These are phyloP conservation scores for Sambucus nigra DNA, from an alignment of 129 eudicot species.

Conservation along the genomic window DNA sequence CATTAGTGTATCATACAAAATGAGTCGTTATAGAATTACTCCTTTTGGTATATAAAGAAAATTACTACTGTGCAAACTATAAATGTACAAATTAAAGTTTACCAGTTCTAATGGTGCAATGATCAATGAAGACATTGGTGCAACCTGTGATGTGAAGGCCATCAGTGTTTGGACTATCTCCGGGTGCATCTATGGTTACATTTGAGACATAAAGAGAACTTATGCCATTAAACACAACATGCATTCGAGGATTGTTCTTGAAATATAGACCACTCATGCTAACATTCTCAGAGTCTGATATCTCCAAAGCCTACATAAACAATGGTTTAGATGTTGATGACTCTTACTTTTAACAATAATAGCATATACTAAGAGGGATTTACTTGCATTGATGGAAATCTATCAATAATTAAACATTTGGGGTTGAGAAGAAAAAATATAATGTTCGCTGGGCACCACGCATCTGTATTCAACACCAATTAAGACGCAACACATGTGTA, in stretches of 20 bases:
- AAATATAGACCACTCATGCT: constrained; percentile 11
- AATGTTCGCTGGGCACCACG: no score
- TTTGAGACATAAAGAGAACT: neutral
- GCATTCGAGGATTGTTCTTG: constrained; percentile 27
- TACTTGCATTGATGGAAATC: no score
- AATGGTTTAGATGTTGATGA: neutral
- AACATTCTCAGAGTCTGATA: constrained; percentile 9
- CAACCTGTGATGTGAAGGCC: constrained; percentile 21
- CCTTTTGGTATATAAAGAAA: neutral
- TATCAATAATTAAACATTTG: neutral
- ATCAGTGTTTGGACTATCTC: constrained; percentile 32
- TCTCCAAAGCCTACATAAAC: constrained; percentile 14
- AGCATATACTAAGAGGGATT: no score
- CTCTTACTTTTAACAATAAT: neutral
- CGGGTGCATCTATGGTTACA: constrained; percentile 18
- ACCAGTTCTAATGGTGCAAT: constrained; percentile 26
- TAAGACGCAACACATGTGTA: neutral
- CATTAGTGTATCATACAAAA: neutral
- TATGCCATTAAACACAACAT: constrained; percentile 10
- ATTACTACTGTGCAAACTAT: neutral
- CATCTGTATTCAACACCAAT: neutral
- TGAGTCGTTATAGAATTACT: neutral
- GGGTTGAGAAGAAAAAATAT: neutral
- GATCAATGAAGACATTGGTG: constrained; percentile 10
- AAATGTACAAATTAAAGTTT: neutral